Evolutionary conservation across 2,329 filamentous ascomycete genomes (phyloP).

Genomic region (Ceratocystis destructans): DNA sequence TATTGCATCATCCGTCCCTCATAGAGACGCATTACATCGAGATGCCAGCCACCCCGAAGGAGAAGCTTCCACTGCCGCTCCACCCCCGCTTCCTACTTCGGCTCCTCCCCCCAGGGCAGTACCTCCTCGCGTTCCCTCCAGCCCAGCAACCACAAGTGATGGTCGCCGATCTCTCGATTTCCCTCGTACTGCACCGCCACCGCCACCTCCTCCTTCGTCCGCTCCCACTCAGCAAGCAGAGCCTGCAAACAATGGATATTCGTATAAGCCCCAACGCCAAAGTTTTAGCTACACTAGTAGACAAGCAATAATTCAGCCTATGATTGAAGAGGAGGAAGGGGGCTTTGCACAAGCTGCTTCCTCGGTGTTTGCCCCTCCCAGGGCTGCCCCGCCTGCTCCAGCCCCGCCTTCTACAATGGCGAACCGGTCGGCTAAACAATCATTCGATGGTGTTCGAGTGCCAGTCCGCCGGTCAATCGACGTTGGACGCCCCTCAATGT

Average conservation of each 20-base stretch:
- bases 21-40: slow-evolving; percentile 79
- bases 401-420: slow-evolving; percentile 20
- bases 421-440: slow-evolving; percentile 36
- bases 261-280: slow-evolving; percentile 33
- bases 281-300: slow-evolving; percentile 17
- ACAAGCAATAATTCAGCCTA: slow-evolving; percentile 26
- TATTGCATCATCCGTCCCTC: slow-evolving; percentile 82
- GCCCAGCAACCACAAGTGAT: slow-evolving; percentile 36
- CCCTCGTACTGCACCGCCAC: slow-evolving; percentile 33
- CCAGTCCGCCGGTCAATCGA: slow-evolving; percentile 54
- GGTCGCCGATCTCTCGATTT: slow-evolving; percentile 49
- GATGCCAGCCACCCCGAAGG: slow-evolving; percentile 37
- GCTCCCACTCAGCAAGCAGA: slow-evolving; percentile 20
- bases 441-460: slow-evolving; percentile 47
- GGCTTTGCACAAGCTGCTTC: slow-evolving; percentile 28
- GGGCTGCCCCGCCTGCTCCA: slow-evolving; percentile 25
- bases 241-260: slow-evolving; percentile 39
- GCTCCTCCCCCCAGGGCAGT: slow-evolving; percentile 33
- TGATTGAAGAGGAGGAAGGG: slow-evolving; percentile 34
- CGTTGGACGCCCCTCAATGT: slow-evolving; percentile 50
- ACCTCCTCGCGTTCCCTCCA: slow-evolving; percentile 48
- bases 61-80: slow-evolving; percentile 39
- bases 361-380: slow-evolving; percentile 11
- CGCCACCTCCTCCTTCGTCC: neutral
- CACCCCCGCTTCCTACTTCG: slow-evolving; percentile 29